Evolutionary conservation across 1,139 yeast genomes (phyloP).

Genomic region (Meyerozyma carpophila): DNA sequence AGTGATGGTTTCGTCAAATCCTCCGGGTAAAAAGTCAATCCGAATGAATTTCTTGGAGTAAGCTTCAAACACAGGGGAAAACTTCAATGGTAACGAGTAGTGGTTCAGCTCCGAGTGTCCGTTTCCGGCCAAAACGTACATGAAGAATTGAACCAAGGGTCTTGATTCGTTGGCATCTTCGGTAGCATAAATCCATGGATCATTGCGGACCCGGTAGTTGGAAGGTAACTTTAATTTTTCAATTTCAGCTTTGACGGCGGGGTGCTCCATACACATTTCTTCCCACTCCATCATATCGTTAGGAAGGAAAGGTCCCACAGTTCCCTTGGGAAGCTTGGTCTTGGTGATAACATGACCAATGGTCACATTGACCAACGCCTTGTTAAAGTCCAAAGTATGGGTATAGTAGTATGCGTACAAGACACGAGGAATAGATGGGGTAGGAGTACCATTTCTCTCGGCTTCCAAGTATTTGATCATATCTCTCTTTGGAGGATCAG

Average conservation of each 20-base stretch:
- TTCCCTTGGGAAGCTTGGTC: conserved; percentile 53
- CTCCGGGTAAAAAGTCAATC: conserved; percentile 75
- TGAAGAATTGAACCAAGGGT: conserved; percentile 67
- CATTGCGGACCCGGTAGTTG: conserved; percentile 54
- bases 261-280: conserved; percentile 46
- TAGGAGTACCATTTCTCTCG: conserved; percentile 53
- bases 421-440: conserved; percentile 60
- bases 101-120: conserved; percentile 77
- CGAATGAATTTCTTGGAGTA: conserved; percentile 60
- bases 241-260: conserved; percentile 55
- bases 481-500: conserved; percentile 78
- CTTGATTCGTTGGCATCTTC: conserved; percentile 57
- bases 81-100: conserved; percentile 77
- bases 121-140: conserved; percentile 67
- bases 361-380: conserved; percentile 67
- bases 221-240: conserved; percentile 59
- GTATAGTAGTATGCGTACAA: conserved; percentile 66
- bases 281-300: conserved; percentile 62
- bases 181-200: conserved; percentile 90
- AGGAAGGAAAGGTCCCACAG: conserved; percentile 70
- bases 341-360: conserved; percentile 60
- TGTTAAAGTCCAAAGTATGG: conserved; percentile 51
- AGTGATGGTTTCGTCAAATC: conserved; percentile 58
- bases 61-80: conserved; percentile 76
- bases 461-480: conserved; percentile 68